phyloP scores from a whole-genome alignment of 305 asterid genomes.

The Salvia sclarea region DNA sequence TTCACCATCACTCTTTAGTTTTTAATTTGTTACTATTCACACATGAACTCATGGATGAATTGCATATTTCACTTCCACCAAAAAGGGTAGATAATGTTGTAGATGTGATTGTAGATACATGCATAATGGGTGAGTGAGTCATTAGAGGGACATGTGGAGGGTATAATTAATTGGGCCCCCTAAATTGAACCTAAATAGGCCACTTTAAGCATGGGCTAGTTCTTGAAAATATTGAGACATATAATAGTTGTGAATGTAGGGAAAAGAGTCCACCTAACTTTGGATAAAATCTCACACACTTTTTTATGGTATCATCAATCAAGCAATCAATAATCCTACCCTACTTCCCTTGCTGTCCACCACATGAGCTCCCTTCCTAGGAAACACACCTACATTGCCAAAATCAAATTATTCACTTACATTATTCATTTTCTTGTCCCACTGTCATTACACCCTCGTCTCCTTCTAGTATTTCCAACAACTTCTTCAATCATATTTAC shows the following conservation, averaged over 20 bases:
- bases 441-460: background rate
- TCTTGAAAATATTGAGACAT: constrained; percentile 19
- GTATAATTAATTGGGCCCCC: constrained; percentile 36
- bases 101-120: background rate
- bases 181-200: constrained; percentile 28
- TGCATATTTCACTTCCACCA: background rate
- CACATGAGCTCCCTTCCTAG: constrained; percentile 57
- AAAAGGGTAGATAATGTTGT: background rate
- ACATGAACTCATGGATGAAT: background rate
- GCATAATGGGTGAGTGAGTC: constrained; percentile 24
- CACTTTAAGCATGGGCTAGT: constrained; percentile 41
- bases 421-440: constrained; percentile 11
- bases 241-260: constrained; percentile 37
- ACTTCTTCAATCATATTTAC: background rate
- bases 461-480: constrained; percentile 8
- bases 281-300: constrained; percentile 5
- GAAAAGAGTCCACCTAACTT: constrained; percentile 42
- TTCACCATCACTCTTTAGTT: no score
- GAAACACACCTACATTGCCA: constrained; percentile 45
- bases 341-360: constrained; percentile 55
- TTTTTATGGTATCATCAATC: constrained; percentile 25
- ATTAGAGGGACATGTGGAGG: constrained; percentile 40
- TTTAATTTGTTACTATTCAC: no score
- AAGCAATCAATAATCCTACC: constrained; percentile 25
- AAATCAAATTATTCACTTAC: constrained; percentile 8